Base-by-base conservation (phyloP, 768 basidiomycete species). In the Tubosaeta brunneosetosa region DNA sequence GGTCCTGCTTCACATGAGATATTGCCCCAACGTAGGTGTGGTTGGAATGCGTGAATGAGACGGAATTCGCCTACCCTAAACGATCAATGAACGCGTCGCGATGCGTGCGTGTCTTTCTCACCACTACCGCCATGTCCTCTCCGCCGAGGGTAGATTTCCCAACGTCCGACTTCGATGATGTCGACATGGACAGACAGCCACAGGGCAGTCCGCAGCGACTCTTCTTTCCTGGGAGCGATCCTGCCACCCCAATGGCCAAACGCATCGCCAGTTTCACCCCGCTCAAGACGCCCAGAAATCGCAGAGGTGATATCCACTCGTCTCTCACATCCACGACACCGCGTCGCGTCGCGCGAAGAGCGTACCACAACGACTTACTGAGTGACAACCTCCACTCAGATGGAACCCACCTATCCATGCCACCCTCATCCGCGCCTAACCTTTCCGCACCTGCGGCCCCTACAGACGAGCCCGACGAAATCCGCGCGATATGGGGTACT, bases 401-500 rank as follows among this genome's bases (percentile, higher is more conserved):
- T 56, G 79, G 71, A n/a, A 74, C 78, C 0, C 71, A 77, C 46
- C 73, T 85, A 26, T 78, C 78, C 36, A 67, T 84, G 11, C 83
- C 85, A 10, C 66, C 74, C 19, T 86, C 85, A 4, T 83, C 79
- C 47, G 79, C 64, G 12, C 74, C 72, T 26, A 71, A 71, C 49
- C 79, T 84, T 38, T 88, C 86, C 49, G 88, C 77, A 7, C 83
- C 79, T 14, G 78, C 74, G 27, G 77, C 67, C 1, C 82, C 80
- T 13, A 82, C 80, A 12, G 88, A 86, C 55, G 85, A 86, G 50
- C 86, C 86, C 0, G 89, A 90, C 51, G 90, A 90, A 59, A 88
- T 92, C 47, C 80, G 90, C 50, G 93, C 92, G 22, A 91, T 99
- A 55, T 99, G 97, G 95, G 97, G 97, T 29, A 99, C 97, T 0